phyloP scores from a whole-genome alignment of 75 land plant genomes.

The Pseudotsuga menziesii region DNA sequence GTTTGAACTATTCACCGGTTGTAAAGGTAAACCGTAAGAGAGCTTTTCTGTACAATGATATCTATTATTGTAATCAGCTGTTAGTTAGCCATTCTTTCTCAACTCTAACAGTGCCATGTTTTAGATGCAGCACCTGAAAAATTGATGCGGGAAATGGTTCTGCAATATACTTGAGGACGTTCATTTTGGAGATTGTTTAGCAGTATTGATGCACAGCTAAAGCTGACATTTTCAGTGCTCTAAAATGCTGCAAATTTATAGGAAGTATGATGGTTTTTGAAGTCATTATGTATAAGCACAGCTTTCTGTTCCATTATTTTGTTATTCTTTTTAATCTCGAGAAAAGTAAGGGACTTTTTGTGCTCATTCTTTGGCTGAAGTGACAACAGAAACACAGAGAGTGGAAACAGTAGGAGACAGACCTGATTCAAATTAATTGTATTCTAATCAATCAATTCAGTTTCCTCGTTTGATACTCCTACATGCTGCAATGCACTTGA shows the following conservation, averaged over 20 bases:
- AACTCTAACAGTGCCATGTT: not conserved
- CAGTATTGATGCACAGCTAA: not conserved
- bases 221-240: not conserved
- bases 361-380: not conserved
- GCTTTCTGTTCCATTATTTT: not conserved
- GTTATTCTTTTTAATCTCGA: not conserved
- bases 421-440: no score
- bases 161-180: not conserved
- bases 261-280: not conserved
- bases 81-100: not conserved
- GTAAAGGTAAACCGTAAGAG: constrained; percentile 70
- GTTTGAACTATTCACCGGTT: constrained; percentile 76
- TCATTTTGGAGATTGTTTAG: not conserved
- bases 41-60: not conserved
- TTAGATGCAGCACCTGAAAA: constrained; percentile 34
- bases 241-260: not conserved
- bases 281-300: not conserved
- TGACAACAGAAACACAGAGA: not conserved
- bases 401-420: no score
- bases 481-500: no score
- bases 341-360: not conserved
- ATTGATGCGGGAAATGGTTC: constrained; percentile 31
- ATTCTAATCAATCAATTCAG: no score
- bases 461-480: no score
- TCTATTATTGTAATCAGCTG: not conserved